Evolutionary conservation across 345 rosid genomes (phyloP).

Genomic region (Rhizophora mangle): DNA sequence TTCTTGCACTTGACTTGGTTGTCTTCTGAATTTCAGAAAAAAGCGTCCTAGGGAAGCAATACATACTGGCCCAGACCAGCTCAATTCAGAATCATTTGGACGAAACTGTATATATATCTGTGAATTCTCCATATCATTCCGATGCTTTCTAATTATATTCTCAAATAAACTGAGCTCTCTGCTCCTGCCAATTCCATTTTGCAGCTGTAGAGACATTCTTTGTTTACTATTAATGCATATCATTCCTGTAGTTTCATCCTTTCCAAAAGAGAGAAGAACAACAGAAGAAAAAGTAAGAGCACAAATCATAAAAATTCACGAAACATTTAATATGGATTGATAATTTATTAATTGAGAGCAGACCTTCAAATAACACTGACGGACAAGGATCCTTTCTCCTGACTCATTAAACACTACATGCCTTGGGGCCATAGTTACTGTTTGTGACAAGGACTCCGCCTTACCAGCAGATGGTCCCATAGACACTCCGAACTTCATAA

Average conservation of each 20-base stretch:
- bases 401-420: conserved; percentile 71
- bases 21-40: conserved; percentile 74
- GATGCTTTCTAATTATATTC: conserved; percentile 76
- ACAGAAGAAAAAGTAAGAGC: conserved; percentile 3
- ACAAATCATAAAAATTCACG: conserved; percentile 10
- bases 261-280: conserved; percentile 19
- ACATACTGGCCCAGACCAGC: conserved; percentile 95
- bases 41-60: conserved; percentile 81
- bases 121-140: conserved; percentile 48
- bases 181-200: conserved; percentile 43
- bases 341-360: conserved; percentile 22
- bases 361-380: conserved; percentile 82
- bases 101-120: conserved; percentile 61
- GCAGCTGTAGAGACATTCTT: conserved; percentile 50
- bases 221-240: conserved; percentile 50
- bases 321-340: conserved; percentile 6
- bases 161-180: conserved; percentile 71
- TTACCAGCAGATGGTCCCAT: conserved; percentile 51
- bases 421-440: conserved; percentile 66
- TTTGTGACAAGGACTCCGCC: conserved; percentile 56
- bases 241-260: conserved; percentile 64
- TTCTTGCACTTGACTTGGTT: conserved; percentile 42
- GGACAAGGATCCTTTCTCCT: conserved; percentile 56
- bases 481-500: conserved; percentile 73
- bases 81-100: conserved; percentile 46